These are phyloP conservation scores for Haplosporangium gracile DNA, from an alignment of 192 early-diverging fungal species.

Conservation along the genomic window DNA sequence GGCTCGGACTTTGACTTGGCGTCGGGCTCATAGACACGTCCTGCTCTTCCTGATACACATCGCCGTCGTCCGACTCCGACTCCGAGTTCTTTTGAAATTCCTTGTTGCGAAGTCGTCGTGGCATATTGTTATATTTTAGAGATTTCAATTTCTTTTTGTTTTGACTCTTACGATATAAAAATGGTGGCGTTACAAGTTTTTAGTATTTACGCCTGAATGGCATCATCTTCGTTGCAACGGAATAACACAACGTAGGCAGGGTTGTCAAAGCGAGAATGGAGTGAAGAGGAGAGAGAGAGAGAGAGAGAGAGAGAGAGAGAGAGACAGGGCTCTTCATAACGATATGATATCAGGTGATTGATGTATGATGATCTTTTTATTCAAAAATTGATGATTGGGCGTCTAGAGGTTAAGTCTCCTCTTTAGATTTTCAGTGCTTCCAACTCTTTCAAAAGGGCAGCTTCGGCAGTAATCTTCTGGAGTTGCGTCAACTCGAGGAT, in stretches of 20 bases:
- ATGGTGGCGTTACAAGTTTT: too few relatives aligned
- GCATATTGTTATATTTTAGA: background rate
- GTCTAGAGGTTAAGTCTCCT: background rate
- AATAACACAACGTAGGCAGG: too few relatives aligned
- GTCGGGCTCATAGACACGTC: too few relatives aligned
- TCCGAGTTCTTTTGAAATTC: background rate
- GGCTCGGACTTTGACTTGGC: background rate
- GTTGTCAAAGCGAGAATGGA: background rate
- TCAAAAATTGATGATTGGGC: background rate
- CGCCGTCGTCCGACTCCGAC: background rate
- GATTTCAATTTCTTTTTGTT: background rate
- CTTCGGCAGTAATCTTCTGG: slow-evolving; percentile 77
- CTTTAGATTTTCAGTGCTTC: slow-evolving; percentile 45
- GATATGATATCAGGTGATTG: background rate
- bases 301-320: background rate
- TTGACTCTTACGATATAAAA: background rate
- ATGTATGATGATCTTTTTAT: background rate
- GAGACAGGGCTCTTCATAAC: too few relatives aligned
- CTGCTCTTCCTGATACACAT: background rate
- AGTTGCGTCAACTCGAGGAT: slow-evolving; percentile 87
- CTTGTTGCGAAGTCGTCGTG: background rate
- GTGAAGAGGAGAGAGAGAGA: background rate
- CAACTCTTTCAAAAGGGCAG: slow-evolving; percentile 70
- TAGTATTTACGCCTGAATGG: too few relatives aligned
- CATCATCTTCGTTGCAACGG: too few relatives aligned